These are phyloP conservation scores for Botrytis paeoniae DNA, from an alignment of 2,329 filamentous ascomycete species.

Conservation along the genomic window DNA sequence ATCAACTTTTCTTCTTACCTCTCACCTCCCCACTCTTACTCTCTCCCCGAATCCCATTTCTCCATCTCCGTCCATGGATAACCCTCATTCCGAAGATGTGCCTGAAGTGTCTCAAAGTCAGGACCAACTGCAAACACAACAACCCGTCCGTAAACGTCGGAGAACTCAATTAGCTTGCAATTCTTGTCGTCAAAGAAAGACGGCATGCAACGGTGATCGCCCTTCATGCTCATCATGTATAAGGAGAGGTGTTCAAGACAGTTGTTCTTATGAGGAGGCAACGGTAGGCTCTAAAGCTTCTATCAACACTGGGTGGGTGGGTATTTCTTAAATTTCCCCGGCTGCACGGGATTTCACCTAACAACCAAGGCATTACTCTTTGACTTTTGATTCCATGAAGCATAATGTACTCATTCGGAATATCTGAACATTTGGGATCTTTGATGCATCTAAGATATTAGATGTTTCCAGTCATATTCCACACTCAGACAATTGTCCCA, in stretches of 20 bases:
- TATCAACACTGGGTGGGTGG: slow-evolving; percentile 6
- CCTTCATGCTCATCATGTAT: slow-evolving; percentile 22
- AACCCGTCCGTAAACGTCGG: slow-evolving; percentile 21
- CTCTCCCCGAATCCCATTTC: neutral
- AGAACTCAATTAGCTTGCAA: slow-evolving; percentile 24
- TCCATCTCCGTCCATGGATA: slow-evolving; percentile 1
- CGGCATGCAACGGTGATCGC: slow-evolving; percentile 22
- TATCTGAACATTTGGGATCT: neutral
- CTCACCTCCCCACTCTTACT: neutral
- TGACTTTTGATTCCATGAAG: neutral
- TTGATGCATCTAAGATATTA: neutral
- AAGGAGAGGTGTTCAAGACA: slow-evolving; percentile 15
- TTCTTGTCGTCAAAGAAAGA: slow-evolving; percentile 23
- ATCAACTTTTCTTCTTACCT: neutral
- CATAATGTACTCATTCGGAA: neutral
- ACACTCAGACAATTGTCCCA: neutral
- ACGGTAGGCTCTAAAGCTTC: slow-evolving; percentile 11
- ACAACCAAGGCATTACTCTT: neutral
- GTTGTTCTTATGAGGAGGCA: slow-evolving; percentile 22
- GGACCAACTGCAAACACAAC: neutral
- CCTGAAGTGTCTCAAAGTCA: neutral
- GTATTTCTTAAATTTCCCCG: neutral
- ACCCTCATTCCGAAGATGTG: neutral
- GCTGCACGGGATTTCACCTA: neutral
- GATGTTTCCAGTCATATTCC: no score